A percentile compares a stretch with the other conserved stretches of the same genome.
phyloP scores from a whole-genome alignment of 2,329 filamentous ascomycete genomes.

The Botryosphaeria agaves region DNA sequence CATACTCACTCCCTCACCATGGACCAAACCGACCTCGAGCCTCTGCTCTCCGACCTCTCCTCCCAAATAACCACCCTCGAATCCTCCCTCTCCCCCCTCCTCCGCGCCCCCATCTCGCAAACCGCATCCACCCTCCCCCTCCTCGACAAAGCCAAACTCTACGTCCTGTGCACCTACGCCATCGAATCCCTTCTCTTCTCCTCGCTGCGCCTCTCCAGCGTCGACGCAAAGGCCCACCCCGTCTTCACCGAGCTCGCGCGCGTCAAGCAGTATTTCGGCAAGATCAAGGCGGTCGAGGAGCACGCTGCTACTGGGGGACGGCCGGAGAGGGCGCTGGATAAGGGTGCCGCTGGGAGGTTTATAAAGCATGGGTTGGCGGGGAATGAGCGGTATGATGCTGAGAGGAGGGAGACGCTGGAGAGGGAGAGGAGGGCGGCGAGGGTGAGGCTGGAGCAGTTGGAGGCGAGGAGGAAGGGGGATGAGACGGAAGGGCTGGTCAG shows the following conservation, averaged over 20 bases:
- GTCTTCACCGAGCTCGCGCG: slow-evolving; percentile 75
- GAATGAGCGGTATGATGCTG: slow-evolving; percentile 25
- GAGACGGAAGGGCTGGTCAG: slow-evolving; percentile 7
- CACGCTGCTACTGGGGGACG: slow-evolving; percentile 19
- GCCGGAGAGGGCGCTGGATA: slow-evolving; percentile 44
- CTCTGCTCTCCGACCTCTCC: slow-evolving; percentile 57
- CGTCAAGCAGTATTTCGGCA: slow-evolving; percentile 80
- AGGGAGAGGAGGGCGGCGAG: slow-evolving; percentile 18
- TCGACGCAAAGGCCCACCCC: slow-evolving; percentile 67
- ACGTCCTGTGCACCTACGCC: slow-evolving; percentile 73
- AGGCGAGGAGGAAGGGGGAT: slow-evolving; percentile 13
- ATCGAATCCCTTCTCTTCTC: slow-evolving; percentile 84
- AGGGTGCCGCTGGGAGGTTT: slow-evolving; percentile 62
- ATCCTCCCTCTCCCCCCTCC: slow-evolving; percentile 54
- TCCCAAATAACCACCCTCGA: slow-evolving; percentile 66
- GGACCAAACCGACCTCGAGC: slow-evolving; percentile 41
- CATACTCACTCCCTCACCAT: too few species aligned
- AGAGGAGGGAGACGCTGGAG: slow-evolving; percentile 18
- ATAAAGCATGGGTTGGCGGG: slow-evolving; percentile 59
- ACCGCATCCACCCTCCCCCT: slow-evolving; percentile 66
- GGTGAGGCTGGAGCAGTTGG: slow-evolving; percentile 17
- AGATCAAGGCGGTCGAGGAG: slow-evolving; percentile 65
- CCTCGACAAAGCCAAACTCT: slow-evolving; percentile 89
- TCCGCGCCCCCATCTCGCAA: slow-evolving; percentile 45
- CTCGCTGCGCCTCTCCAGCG: slow-evolving; percentile 65